Evolutionary conservation across 495 filamentous ascomycete species (phyloP), one percentile per base, ranked within the genome.

Genomic region (Neurospora tetrasperma): DNA sequence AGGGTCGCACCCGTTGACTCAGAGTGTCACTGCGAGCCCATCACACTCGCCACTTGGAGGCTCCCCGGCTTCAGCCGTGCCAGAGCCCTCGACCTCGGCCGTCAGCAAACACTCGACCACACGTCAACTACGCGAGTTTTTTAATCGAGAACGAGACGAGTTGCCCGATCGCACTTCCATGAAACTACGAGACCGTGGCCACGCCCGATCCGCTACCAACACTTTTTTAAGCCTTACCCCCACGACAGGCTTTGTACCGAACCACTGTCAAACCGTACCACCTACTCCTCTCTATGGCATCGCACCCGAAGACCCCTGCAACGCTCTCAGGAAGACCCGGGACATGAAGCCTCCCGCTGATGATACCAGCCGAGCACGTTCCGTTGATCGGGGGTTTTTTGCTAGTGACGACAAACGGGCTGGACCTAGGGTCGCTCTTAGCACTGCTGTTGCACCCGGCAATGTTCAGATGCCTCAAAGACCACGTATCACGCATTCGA

Each of bases 1-100:
- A 40, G 91, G 94, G 14, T 66, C 54, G 44, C 94, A 96, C 79
- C 94, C 94, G 20, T 80, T 96, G n/a, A 90, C 93, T 10, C 91
- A 93, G 74, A 96, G 93, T 75, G 88, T 93, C 41, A 90, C 89
- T 41, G 93, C 89, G 20, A 93, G 90, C 79, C 94, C 93, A 0
- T 88, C 90, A 2, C 74, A 82, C n/a, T 81, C 78, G 73, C 77
- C 77, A 71, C 85, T 70, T 76, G 83, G 75, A 72, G 79, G 79
- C 18, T 31, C 70, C n/a, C 71, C 74, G 4, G 71, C 77, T 72
- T 82, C 71, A 76, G 78, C 77, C 78, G 48, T 69, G 2, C 82
- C 78, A 83, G 83, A 75, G 83, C 86, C 77, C 84, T 84, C 78
- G 77, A 78, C 44, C 73, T 83, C 74, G 77, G 68, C 75, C 75